Percentiles rank a stretch among this genome's conserved stretches.
Conservation (phyloP, 2,329 filamentous ascomycete species). For the Leptographium flavum region DNA sequence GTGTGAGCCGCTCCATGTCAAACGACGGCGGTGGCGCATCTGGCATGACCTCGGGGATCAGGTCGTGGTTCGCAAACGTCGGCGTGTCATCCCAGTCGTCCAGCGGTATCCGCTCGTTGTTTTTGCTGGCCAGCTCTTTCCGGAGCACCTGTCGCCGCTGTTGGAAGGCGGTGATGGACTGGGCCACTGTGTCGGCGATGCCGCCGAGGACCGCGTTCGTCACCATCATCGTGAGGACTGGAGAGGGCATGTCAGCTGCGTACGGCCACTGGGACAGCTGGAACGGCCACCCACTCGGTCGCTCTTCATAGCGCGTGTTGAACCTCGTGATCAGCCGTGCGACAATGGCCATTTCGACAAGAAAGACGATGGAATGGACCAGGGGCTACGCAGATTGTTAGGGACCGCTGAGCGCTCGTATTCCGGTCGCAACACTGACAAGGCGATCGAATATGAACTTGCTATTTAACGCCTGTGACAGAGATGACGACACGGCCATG, state of each 20-base stretch:
- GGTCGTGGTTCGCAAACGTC: constrained; percentile 47
- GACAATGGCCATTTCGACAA: constrained; percentile 79
- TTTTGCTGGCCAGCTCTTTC: constrained; percentile 42
- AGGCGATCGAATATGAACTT: constrained; percentile 61
- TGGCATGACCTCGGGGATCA: constrained; percentile 48
- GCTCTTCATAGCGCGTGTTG: constrained; percentile 85
- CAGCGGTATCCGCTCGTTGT: constrained; percentile 77
- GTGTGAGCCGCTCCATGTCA: constrained; percentile 84
- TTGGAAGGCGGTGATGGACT: constrained; percentile 76
- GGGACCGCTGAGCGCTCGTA: not conserved
- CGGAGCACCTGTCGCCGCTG: constrained; percentile 51
- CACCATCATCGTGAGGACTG: constrained; percentile 96
- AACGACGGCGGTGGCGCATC: constrained; percentile 76
- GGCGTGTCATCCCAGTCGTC: constrained; percentile 75
- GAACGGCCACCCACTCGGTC: constrained; percentile 49
- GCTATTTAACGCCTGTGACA: constrained; percentile 50
- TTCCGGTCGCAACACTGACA: constrained; percentile 24
- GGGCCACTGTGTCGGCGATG: constrained; percentile 90
- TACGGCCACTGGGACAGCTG: not conserved
- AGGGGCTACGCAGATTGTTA: constrained; percentile 48
- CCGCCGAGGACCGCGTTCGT: constrained; percentile 93
- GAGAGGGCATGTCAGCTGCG: not conserved
- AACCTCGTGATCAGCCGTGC: constrained; percentile 74
- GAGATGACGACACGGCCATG: constrained; percentile 45
- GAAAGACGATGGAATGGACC: constrained; percentile 68